These are phyloP conservation scores for Kluyveromyces nonfermentans DNA, from an alignment of 805 yeast genomes.

Conservation along the genomic window DNA sequence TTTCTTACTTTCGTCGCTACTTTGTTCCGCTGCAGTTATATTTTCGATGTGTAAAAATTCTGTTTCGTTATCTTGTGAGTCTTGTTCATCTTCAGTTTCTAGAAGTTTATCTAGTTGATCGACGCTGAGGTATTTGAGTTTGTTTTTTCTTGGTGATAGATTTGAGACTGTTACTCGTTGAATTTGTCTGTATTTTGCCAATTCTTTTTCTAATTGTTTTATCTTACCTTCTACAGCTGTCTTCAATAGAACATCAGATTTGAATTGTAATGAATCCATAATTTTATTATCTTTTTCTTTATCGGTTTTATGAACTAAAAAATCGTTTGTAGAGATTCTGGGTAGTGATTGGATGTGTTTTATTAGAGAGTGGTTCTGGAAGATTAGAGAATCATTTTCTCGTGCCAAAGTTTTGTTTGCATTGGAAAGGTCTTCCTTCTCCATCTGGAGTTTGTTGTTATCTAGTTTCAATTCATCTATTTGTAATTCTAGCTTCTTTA, in stretches of 20 bases:
- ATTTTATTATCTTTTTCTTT: not conserved
- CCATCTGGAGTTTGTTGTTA: conserved; percentile 20
- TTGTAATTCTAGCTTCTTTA: conserved; percentile 26
- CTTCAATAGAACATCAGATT: conserved; percentile 1
- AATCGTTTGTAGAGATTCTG: not conserved
- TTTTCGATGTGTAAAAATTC: not conserved
- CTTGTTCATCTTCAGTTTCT: not conserved
- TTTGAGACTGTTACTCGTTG: not conserved
- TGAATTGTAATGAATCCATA: not conserved
- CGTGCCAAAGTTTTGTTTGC: conserved; percentile 1
- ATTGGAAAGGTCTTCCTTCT: conserved; percentile 3
- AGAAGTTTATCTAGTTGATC: not conserved
- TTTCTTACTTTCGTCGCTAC: not conserved
- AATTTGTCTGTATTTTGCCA: conserved; percentile 16
- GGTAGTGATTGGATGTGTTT: conserved; percentile 1
- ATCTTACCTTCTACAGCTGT: conserved; percentile 20
- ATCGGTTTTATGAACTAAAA: not conserved
- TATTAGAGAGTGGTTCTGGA: not conserved
- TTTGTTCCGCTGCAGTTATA: not conserved
- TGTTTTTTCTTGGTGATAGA: not conserved
- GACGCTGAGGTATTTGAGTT: not conserved
- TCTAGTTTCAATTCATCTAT: conserved; percentile 27
- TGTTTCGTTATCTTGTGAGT: not conserved
- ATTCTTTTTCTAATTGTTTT: conserved; percentile 22
- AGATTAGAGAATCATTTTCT: not conserved